Percentiles rank a stretch among this genome's conserved stretches.
phyloP scores from a whole-genome alignment of 108 stramenopile species.

The Fragilaria crotonensis region DNA sequence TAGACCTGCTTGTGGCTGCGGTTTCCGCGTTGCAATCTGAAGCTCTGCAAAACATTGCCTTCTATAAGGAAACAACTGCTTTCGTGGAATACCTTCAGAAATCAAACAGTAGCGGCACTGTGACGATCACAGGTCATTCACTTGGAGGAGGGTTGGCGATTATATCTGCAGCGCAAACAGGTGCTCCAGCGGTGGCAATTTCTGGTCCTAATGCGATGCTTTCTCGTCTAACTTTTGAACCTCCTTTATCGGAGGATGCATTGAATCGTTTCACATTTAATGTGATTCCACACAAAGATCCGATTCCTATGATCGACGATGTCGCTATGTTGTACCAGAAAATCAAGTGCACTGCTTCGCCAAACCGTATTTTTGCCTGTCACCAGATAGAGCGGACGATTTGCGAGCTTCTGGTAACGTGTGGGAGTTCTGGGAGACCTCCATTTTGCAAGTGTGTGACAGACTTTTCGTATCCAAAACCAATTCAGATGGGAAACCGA shows the following conservation, averaged over 20 bases:
- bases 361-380: slow-evolving; percentile 42
- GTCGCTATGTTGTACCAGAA: slow-evolving; percentile 41
- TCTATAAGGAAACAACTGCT: slow-evolving; percentile 26
- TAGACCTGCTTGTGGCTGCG: slow-evolving; percentile 33
- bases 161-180: slow-evolving; percentile 72
- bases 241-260: slow-evolving; percentile 39
- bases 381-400: slow-evolving; percentile 37
- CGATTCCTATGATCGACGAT: slow-evolving; percentile 65
- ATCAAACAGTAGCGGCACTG: neutral
- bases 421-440: slow-evolving; percentile 28
- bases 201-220: slow-evolving; percentile 70
- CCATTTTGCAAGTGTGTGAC: neutral
- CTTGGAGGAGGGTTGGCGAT: slow-evolving; percentile 72
- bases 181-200: slow-evolving; percentile 49
- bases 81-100: slow-evolving; percentile 22
- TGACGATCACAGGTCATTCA: slow-evolving; percentile 21
- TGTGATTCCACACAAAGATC: slow-evolving; percentile 71
- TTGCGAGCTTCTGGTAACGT: slow-evolving; percentile 62
- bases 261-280: slow-evolving; percentile 66
- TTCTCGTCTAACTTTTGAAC: slow-evolving; percentile 48
- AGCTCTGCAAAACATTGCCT: slow-evolving; percentile 29
- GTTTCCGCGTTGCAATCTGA: slow-evolving; percentile 22
- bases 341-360: slow-evolving; percentile 49
- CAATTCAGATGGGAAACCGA: neutral
- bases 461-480: neutral